These are phyloP conservation scores for Pseudohalonectria lignicola DNA, from an alignment of 2,329 filamentous ascomycete species.

Conservation along the genomic window DNA sequence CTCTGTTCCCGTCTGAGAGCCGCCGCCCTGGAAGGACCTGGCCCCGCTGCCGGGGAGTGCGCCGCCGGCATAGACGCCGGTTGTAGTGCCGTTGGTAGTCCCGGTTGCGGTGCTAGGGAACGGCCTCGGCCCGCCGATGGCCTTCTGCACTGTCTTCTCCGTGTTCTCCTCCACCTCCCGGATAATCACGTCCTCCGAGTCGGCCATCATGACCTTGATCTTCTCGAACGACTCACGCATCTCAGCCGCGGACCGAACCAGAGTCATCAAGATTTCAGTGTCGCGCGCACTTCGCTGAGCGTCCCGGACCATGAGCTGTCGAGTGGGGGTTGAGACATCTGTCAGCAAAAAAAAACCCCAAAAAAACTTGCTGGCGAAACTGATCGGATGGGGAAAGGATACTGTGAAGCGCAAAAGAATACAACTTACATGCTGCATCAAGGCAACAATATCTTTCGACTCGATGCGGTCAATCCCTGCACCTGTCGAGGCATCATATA, in stretches of 20 bases:
- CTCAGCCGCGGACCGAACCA: slow-evolving; percentile 87
- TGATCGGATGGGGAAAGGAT: background rate
- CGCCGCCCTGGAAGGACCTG: slow-evolving; percentile 43
- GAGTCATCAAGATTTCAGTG: slow-evolving; percentile 88
- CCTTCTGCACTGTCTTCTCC: slow-evolving; percentile 71
- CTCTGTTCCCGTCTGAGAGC: slow-evolving; percentile 45
- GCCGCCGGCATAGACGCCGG: too few relatives aligned
- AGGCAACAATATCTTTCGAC: slow-evolving; percentile 88
- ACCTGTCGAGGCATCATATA: slow-evolving; percentile 85
- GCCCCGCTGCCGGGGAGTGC: slow-evolving; percentile 20
- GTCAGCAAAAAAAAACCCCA: slow-evolving; percentile 17
- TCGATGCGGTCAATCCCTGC: slow-evolving; percentile 84
- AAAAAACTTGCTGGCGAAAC: background rate
- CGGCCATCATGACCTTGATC: slow-evolving; percentile 72
- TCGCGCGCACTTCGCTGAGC: slow-evolving; percentile 92
- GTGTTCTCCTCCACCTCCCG: slow-evolving; percentile 80
- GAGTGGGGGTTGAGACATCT: background rate
- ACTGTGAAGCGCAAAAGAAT: too few relatives aligned
- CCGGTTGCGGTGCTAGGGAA: slow-evolving; percentile 49
- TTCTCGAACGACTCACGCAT: slow-evolving; percentile 96
- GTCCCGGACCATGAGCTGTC: slow-evolving; percentile 80
- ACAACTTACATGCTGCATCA: slow-evolving; percentile 82
- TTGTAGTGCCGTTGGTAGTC: too few relatives aligned
- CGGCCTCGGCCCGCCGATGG: slow-evolving; percentile 77
- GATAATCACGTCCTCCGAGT: slow-evolving; percentile 84